A percentile compares a stretch with the other conserved stretches of the same genome.
Conservation (phyloP, 1,139 yeast genomes). For the Geotrichum candidum region DNA sequence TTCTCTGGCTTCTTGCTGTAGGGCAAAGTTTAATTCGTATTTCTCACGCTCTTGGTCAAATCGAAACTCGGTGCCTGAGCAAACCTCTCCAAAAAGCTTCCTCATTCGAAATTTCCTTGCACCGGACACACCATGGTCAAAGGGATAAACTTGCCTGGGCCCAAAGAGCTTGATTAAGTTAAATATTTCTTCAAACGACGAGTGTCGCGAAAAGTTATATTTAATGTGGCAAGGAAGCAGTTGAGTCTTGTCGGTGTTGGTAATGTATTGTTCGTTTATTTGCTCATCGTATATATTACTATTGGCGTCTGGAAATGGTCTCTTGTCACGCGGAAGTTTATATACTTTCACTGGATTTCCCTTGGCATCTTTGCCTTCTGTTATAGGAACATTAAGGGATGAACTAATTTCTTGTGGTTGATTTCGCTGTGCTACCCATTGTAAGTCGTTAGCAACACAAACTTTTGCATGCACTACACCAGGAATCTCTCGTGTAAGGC, state of each 20-base stretch:
- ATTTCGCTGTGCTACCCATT: not conserved
- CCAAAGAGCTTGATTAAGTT: slow-evolving; percentile 38
- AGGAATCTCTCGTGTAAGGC: slow-evolving; percentile 19
- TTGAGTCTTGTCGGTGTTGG: slow-evolving; percentile 26
- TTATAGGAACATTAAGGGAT: not conserved
- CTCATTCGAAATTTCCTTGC: slow-evolving; percentile 36
- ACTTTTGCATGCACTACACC: slow-evolving; percentile 10
- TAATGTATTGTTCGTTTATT: slow-evolving; percentile 16
- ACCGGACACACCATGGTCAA: slow-evolving; percentile 38
- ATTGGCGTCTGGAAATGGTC: slow-evolving; percentile 4
- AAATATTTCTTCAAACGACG: slow-evolving; percentile 46
- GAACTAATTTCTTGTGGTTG: slow-evolving; percentile 16
- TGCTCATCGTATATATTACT: slow-evolving; percentile 8
- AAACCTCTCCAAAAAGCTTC: slow-evolving; percentile 43
- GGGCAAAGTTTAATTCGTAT: slow-evolving; percentile 19
- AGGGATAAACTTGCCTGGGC: slow-evolving; percentile 47
- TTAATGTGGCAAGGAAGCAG: slow-evolving; percentile 41
- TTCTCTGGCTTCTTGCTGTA: not conserved
- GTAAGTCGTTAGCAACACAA: not conserved
- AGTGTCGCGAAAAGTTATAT: slow-evolving; percentile 50
- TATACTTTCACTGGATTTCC: slow-evolving; percentile 9
- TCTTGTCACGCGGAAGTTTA: slow-evolving; percentile 8
- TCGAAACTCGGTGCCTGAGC: slow-evolving; percentile 29
- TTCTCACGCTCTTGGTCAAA: slow-evolving; percentile 33
- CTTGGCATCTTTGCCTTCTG: slow-evolving; percentile 19